Evolutionary conservation across 306 rosid species (phyloP), one percentile per base, ranked within the genome.

Genomic region (Vigna reflexopilosa): DNA sequence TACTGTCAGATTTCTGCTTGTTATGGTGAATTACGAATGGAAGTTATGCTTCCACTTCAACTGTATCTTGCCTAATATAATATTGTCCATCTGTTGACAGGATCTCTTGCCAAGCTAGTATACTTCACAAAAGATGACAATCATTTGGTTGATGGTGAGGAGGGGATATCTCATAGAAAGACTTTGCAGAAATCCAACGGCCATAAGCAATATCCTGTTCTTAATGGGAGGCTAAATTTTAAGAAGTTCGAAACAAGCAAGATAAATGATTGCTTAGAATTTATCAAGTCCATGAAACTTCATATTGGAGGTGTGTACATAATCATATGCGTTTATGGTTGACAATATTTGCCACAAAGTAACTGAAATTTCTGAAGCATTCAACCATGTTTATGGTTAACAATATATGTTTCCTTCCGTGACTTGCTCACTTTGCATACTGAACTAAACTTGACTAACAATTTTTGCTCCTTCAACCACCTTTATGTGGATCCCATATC

Each of bases 171-270:
- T 68, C 81, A 80, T 24, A 61, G 80, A 69, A 86, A 82, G 22
- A 73, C 76, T 49, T 61, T 73, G n/a, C 75, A 67, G 69, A 89
- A 77, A 57, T 84, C 88, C 52, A 85, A 73, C 16, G 81, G 78
- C 65, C 66, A 51, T 16, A 55, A 73, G 79, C 73, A 77, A 62
- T 22, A 8, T 54, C 74, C 81, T 55, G 83, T 85, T 87, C 82
- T 91, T 75, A 77, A 84, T 74, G 98, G 98, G 86, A 95, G 76
- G 82, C 93, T 95, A 67, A 90, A 88, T 84, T 95, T 95, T 82
- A 85, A 84, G 57, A 93, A 82, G 72, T 95, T 95, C 7, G 98
- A 95, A 77, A 89, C 98, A n/a, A 74, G 90, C 90, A 93, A 90
- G 83, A 91, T 93, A 69, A 77, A 86, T 76, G 98, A 95, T 44